Conservation (phyloP, 1,284 basidiomycete species). For the Sutorius eximius region DNA sequence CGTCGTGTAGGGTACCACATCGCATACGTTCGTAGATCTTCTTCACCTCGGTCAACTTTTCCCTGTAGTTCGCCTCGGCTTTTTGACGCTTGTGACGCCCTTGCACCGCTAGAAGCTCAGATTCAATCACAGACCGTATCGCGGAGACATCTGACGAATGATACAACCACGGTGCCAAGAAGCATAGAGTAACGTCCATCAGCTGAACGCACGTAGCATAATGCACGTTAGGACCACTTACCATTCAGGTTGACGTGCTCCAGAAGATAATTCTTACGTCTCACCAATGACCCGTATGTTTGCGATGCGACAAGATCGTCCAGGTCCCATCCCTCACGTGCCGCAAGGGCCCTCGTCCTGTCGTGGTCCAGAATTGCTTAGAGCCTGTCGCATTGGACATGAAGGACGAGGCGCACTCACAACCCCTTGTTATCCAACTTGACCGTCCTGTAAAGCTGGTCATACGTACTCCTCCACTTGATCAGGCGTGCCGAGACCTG, state of each 20-base stretch:
- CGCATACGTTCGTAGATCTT: conserved; percentile 39
- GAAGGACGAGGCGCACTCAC: conserved; percentile 26
- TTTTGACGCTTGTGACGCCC: conserved; percentile 28
- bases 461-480: conserved; percentile 36
- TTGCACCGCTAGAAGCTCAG: conserved; percentile 33
- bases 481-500: conserved; percentile 38
- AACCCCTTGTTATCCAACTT: conserved; percentile 32
- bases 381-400: background rate
- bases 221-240: conserved; percentile 17
- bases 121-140: conserved; percentile 28
- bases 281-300: conserved; percentile 38
- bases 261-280: conserved; percentile 34
- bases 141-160: conserved; percentile 29
- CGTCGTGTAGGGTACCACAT: conserved; percentile 3
- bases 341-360: conserved; percentile 40
- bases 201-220: background rate
- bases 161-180: background rate
- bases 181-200: background rate
- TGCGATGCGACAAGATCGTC: conserved; percentile 39
- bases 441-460: conserved; percentile 6
- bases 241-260: conserved; percentile 38
- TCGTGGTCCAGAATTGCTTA: background rate
- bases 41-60: conserved; percentile 28
- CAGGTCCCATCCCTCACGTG: conserved; percentile 39
- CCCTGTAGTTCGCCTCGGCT: conserved; percentile 26